Evolutionary conservation across 768 basidiomycete genomes (phyloP).

Genomic region (Mycena maculata): DNA sequence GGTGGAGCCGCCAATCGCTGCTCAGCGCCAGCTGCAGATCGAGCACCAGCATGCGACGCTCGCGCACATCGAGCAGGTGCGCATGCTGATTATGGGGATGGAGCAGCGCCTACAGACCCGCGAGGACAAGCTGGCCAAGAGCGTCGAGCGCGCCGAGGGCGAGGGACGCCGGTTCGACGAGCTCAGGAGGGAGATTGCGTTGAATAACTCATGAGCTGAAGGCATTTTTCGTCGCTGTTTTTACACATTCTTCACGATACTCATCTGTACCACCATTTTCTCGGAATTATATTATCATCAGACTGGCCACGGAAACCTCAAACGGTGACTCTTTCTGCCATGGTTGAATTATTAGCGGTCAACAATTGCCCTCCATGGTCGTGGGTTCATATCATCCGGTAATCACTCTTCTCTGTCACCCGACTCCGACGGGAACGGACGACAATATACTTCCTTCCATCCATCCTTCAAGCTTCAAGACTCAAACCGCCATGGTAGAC

Average conservation of each 20-base stretch:
- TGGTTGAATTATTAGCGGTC: no score
- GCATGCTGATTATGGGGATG: slow-evolving; percentile 78
- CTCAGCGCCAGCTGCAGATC: slow-evolving; percentile 38
- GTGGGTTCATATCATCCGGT: no score
- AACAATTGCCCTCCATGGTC: no score
- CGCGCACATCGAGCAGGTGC: slow-evolving; percentile 76
- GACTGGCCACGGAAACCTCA: no score
- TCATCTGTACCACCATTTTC: slow-evolving; percentile 27
- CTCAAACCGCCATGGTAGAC: slow-evolving; percentile 2
- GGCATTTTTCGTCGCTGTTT: slow-evolving; percentile 4
- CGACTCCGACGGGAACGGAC: no score
- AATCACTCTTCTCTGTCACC: no score
- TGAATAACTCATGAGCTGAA: slow-evolving; percentile 11
- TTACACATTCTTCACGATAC: neutral
- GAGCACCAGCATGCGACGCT: slow-evolving; percentile 53
- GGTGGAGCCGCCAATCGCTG: neutral
- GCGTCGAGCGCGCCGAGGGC: slow-evolving; percentile 68
- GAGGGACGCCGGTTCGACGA: slow-evolving; percentile 68
- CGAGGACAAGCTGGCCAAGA: slow-evolving; percentile 71
- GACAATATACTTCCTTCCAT: no score
- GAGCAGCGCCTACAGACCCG: slow-evolving; percentile 74
- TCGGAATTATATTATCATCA: no score
- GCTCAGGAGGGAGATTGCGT: slow-evolving; percentile 54
- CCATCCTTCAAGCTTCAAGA: no score
- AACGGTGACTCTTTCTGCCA: no score